Percentiles rank a stretch among this genome's conserved stretches.
phyloP scores from a whole-genome alignment of 495 filamentous ascomycete species.

The Glonium stellatum region DNA sequence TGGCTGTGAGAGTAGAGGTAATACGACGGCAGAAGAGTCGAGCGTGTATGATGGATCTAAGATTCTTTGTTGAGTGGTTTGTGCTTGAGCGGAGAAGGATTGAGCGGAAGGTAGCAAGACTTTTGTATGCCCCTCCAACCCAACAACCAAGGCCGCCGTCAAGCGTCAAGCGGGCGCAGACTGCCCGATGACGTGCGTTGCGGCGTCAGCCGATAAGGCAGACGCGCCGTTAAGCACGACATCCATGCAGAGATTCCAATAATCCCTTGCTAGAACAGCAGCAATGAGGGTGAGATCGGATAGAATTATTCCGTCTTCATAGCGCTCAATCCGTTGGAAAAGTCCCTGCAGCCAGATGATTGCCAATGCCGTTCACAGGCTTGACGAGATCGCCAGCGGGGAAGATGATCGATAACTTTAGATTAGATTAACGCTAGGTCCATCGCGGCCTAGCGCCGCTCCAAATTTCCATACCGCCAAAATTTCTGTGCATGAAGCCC shows the following conservation, averaged over 20 bases:
- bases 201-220: conserved; percentile 7
- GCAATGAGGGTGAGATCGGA: no score
- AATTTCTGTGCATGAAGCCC: background rate
- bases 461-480: background rate
- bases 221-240: background rate
- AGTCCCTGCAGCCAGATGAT: background rate
- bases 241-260: background rate
- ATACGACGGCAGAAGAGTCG: conserved; percentile 9
- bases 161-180: background rate
- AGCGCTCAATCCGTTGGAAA: no score
- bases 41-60: background rate
- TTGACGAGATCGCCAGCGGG: background rate
- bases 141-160: conserved; percentile 2
- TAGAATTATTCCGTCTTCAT: no score
- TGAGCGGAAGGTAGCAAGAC: background rate
- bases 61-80: background rate
- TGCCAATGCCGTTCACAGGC: background rate
- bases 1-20: conserved; percentile 25
- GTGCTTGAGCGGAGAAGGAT: background rate
- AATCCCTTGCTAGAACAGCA: no score
- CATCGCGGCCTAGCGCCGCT: background rate
- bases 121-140: conserved; percentile 1
- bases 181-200: conserved; percentile 7
- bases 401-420: background rate
- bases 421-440: conserved; percentile 2